phyloP scores from a whole-genome alignment of 2,329 filamentous ascomycete species.

The Sclerotinia subarctica region DNA sequence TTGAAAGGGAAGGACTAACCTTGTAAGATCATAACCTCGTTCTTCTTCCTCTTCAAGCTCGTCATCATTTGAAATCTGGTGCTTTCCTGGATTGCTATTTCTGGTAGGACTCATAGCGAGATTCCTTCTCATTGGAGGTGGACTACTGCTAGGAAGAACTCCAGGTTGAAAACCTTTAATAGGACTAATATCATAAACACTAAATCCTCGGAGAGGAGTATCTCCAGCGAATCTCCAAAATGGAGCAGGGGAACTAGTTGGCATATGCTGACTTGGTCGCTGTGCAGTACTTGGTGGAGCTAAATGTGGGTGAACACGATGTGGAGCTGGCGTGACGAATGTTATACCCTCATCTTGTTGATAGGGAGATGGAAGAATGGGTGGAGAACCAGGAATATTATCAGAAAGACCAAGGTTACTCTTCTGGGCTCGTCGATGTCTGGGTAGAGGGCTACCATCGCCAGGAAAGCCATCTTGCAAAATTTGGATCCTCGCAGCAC shows the following conservation, averaged over 20 bases:
- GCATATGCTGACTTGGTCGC: conserved; percentile 79
- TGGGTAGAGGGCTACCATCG: conserved; percentile 61
- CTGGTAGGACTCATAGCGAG: conserved; percentile 34
- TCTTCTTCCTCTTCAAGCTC: conserved; percentile 35
- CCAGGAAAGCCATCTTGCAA: conserved; percentile 33
- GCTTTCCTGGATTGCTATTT: conserved; percentile 26
- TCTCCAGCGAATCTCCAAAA: conserved; percentile 84
- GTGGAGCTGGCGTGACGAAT: conserved; percentile 70
- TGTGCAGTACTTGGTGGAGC: conserved; percentile 79
- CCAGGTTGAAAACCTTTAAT: conserved; percentile 45
- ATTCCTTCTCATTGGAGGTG: conserved; percentile 41
- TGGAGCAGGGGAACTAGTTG: conserved; percentile 78
- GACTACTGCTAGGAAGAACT: conserved; percentile 55
- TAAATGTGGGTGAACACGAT: conserved; percentile 68
- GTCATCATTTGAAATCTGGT: conserved; percentile 28
- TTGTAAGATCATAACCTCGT: conserved; percentile 36
- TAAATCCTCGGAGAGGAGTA: conserved; percentile 58
- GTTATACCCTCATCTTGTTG: conserved; percentile 58
- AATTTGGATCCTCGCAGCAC: conserved; percentile 42
- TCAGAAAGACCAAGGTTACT: conserved; percentile 48
- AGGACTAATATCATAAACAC: conserved; percentile 55
- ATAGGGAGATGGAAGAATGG: conserved; percentile 60
- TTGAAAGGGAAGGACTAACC: conserved; percentile 25
- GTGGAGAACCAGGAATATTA: conserved; percentile 54
- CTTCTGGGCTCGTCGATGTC: conserved; percentile 46